Percentiles rank a stretch among this genome's conserved stretches.
These are phyloP conservation scores for Aspergillus vadensis DNA, from an alignment of 2,329 filamentous ascomycete species.

Conservation along the genomic window DNA sequence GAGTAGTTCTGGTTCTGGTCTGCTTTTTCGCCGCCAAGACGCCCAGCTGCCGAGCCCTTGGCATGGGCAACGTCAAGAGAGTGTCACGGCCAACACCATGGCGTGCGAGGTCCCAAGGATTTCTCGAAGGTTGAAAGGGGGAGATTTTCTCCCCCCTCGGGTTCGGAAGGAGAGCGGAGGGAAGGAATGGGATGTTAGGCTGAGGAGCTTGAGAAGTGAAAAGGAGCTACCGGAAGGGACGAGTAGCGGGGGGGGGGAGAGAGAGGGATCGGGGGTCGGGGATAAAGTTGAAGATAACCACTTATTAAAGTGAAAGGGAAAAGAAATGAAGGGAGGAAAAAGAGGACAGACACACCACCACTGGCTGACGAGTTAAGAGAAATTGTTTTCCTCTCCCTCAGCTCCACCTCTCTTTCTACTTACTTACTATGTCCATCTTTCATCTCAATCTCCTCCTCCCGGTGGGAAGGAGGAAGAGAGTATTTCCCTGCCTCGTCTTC, in stretches of 20 bases:
- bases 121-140: background rate
- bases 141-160: background rate
- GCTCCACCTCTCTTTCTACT: no score
- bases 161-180: background rate
- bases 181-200: background rate
- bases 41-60: conserved; percentile 39
- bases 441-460: background rate
- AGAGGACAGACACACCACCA: no score
- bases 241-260: no score
- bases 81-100: conserved; percentile 11
- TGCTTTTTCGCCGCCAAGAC: conserved; percentile 27
- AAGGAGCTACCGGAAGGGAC: no score
- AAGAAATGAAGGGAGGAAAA: background rate
- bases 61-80: conserved; percentile 24
- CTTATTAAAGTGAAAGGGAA: background rate
- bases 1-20: conserved; percentile 11
- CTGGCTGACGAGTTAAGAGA: no score
- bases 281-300: background rate
- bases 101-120: background rate
- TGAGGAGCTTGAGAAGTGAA: no score
- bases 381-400: background rate
- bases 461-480: background rate
- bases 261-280: background rate
- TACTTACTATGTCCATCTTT: background rate
- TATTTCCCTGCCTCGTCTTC: background rate